Evolutionary conservation across 1,284 basidiomycete genomes (phyloP).

Genomic region (Coniferiporia sulphurascens): DNA sequence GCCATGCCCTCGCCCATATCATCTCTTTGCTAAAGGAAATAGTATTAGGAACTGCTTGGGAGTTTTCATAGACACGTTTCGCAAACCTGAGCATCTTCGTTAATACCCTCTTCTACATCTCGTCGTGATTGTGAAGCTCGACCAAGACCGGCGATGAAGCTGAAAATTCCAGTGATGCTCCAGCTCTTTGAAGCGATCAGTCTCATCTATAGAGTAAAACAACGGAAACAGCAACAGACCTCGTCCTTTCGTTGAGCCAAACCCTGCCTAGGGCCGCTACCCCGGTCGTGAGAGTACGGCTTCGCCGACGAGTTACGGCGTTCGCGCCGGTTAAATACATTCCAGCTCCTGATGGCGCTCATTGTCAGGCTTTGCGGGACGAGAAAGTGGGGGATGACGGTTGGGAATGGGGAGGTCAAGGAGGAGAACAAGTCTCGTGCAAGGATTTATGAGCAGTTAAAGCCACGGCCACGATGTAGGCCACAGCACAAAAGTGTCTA

Average conservation of each 20-base stretch:
- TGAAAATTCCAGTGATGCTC: constrained; percentile 44
- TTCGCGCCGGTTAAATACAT: constrained; percentile 37
- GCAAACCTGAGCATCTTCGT: constrained; percentile 13
- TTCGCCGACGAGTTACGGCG: constrained; percentile 33
- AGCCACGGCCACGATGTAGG: constrained; percentile 10
- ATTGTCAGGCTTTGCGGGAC: constrained; percentile 27
- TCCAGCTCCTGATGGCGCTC: constrained; percentile 47
- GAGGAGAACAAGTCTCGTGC: neutral
- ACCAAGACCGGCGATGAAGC: constrained; percentile 23
- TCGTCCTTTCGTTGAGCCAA: neutral
- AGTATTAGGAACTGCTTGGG: neutral
- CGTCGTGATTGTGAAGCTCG: neutral
- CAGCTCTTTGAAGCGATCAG: constrained; percentile 36
- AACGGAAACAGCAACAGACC: neutral
- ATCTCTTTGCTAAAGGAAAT: neutral
- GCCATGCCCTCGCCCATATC: neutral
- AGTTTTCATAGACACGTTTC: constrained; percentile 18
- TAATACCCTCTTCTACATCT: neutral
- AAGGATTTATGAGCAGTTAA: constrained; percentile 2
- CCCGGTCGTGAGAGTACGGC: constrained; percentile 17
- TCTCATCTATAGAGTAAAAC: constrained; percentile 5
- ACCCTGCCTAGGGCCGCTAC: neutral
- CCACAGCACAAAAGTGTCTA: neutral
- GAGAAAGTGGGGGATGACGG: constrained; percentile 9
- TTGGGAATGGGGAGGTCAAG: constrained; percentile 17